Conservation (phyloP, 768 basidiomycete genomes). For the Suillus occidentalis region DNA sequence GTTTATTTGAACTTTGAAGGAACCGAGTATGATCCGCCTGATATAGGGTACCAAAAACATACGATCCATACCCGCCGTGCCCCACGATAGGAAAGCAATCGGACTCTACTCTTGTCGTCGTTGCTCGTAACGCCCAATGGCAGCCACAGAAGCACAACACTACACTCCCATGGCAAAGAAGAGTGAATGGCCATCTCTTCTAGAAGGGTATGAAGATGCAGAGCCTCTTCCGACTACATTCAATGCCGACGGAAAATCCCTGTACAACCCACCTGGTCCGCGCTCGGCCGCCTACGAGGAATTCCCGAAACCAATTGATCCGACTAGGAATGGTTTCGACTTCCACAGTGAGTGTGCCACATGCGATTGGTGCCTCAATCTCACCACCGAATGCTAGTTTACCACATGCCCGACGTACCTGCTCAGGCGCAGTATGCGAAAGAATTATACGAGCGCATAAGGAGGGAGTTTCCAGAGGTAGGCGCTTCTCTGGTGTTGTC, state of each 20-base stretch:
- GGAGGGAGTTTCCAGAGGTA: slow-evolving; percentile 71
- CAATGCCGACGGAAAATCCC: slow-evolving; percentile 58
- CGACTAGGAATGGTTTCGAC: slow-evolving; percentile 62
- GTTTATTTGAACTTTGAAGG: too few species aligned
- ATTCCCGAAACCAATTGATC: slow-evolving; percentile 55
- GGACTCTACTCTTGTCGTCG: too few species aligned
- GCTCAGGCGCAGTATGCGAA: slow-evolving; percentile 47
- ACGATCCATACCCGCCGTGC: too few species aligned
- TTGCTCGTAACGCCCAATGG: too few species aligned
- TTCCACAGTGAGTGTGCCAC: slow-evolving; percentile 57
- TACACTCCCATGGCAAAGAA: neutral
- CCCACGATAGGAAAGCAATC: too few species aligned
- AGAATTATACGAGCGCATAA: slow-evolving; percentile 57
- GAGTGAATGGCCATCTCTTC: slow-evolving; percentile 31
- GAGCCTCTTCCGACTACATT: slow-evolving; percentile 42
- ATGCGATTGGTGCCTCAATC: neutral
- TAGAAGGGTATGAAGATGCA: slow-evolving; percentile 39
- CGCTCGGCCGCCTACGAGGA: slow-evolving; percentile 51
- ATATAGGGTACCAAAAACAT: too few species aligned
- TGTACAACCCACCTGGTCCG: slow-evolving; percentile 46
- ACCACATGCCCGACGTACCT: slow-evolving; percentile 53
- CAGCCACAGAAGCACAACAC: too few species aligned
- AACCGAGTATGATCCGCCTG: too few species aligned
- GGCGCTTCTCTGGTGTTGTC: neutral
- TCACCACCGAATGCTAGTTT: slow-evolving; percentile 41